Evolutionary conservation across 164 flowering plant species (phyloP), one percentile per base, ranked within the genome.

Genomic region (Protea cynaroides): DNA sequence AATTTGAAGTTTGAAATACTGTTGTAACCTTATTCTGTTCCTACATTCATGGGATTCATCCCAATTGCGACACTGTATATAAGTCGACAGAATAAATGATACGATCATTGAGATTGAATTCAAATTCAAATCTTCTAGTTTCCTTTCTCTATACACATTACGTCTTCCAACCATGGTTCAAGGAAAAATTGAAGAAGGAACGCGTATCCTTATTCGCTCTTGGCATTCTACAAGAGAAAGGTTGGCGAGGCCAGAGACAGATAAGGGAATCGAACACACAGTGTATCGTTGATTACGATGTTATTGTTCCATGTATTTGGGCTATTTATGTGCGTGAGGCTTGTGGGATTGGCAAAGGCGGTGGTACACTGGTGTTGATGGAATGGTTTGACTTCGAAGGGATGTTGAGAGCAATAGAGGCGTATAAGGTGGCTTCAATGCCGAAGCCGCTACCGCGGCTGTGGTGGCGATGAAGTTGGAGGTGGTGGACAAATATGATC

Each of bases 231-330:
- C n/a, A n/a, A n/a, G n/a, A n/a, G n/a, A n/a, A n/a, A 82, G 83
- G 0, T 57, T 59, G 13, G 62, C 43, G 3, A 9, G 29, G 3
- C 18, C 55, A 29, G 56, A 25, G 51, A 23, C 15, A 47, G 49
- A n/a, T n/a, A n/a, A 25, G 43, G 61, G 56, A 62, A 61, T 7
- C 17, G 56, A 58, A 62, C 65, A n/a, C 70, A 64, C 0, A 62
- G 75, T 12, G 80, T 80, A 46, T 57, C 82, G 62, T 64, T 87
- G 18, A 70, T 83, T 18, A 68, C 83, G 24, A 25, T 85, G 65
- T 88, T 89, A 0, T 36, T 61, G 34, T 87, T 87, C 61, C 94
- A 87, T 59, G 82, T 84, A 22, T 85, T 80, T 51, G 94, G 94
- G 46, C 79, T 87, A 29, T 81, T 75, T 34, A 81, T 84, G 90